Conservation (phyloP, 371 early-diverging fungal genomes). For the Sporodiniella umbellata region DNA sequence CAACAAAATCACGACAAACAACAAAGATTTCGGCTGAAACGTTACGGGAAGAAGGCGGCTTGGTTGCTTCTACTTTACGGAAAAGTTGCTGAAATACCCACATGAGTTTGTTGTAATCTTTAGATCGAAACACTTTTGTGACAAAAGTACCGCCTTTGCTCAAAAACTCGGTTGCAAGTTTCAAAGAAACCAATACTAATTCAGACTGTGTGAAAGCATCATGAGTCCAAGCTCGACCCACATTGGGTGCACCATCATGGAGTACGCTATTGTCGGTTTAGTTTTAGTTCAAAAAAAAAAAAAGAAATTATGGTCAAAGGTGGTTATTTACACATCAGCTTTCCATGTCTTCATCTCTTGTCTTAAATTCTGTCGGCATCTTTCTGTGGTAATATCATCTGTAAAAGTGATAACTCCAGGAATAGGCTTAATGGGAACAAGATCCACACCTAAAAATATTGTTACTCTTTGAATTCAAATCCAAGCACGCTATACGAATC, state of each 20-base stretch:
- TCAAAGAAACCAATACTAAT: conserved; percentile 92
- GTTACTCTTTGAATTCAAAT: background rate
- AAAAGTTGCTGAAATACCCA: conserved; percentile 99
- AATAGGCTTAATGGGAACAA: conserved; percentile 97
- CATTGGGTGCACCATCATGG: conserved; percentile 99
- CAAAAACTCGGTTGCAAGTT: conserved; percentile 96
- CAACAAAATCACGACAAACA: conserved; percentile 93
- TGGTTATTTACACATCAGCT: conserved; percentile 86
- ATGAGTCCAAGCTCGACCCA: conserved; percentile 97
- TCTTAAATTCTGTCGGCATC: conserved; percentile 84
- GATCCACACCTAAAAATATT: conserved; percentile 81
- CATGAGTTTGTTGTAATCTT: conserved; percentile 98
- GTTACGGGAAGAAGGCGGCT: conserved; percentile 98
- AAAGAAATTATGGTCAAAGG: background rate
- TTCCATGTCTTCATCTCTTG: conserved; percentile 96
- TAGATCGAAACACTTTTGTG: conserved; percentile 99
- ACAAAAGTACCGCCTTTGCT: conserved; percentile 97
- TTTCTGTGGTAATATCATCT: conserved; percentile 98
- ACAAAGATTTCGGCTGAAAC: conserved; percentile 99
- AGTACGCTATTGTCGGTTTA: conserved; percentile 63
- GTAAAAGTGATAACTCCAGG: conserved; percentile 94
- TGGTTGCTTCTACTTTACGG: conserved; percentile 97
- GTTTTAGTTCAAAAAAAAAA: background rate
- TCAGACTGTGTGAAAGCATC: conserved; percentile 99
- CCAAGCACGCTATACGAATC: background rate